Conservation (phyloP, 805 yeast species). For the Saccharomyces eubayanus region DNA sequence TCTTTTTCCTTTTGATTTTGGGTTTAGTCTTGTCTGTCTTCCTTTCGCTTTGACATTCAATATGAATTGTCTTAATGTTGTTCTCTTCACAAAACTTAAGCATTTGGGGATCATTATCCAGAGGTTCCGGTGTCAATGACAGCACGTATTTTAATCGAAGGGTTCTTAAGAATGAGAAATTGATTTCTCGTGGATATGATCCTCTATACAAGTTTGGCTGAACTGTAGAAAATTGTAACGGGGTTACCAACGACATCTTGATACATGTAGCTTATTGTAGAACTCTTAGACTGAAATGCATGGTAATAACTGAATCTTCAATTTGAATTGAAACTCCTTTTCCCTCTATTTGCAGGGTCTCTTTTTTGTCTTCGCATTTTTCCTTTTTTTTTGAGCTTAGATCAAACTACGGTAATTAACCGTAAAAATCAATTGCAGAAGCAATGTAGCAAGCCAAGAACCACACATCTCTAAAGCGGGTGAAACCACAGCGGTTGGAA, state of each 20-base stretch:
- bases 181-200: constrained; percentile 73
- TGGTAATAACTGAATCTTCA: background rate
- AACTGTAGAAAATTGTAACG: constrained; percentile 66
- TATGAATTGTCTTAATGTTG: constrained; percentile 56
- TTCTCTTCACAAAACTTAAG: constrained; percentile 44
- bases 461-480: background rate
- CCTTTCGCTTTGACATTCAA: constrained; percentile 49
- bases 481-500: background rate
- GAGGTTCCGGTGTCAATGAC: constrained; percentile 71
- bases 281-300: background rate
- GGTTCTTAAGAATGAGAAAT: constrained; percentile 57
- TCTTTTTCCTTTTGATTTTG: constrained; percentile 66
- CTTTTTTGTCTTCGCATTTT: background rate
- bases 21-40: constrained; percentile 8
- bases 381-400: background rate
- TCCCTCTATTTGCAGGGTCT: background rate
- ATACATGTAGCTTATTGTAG: background rate
- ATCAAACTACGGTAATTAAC: background rate
- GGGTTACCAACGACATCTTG: constrained; percentile 45
- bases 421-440: background rate
- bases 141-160: constrained; percentile 63
- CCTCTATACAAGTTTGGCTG: constrained; percentile 73
- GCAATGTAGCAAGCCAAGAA: background rate
- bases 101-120: constrained; percentile 46
- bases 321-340: background rate